Evolutionary conservation across 2,329 filamentous ascomycete genomes (phyloP), one percentile per base, ranked within the genome.

Genomic region (Parafenestella ontariensis): DNA sequence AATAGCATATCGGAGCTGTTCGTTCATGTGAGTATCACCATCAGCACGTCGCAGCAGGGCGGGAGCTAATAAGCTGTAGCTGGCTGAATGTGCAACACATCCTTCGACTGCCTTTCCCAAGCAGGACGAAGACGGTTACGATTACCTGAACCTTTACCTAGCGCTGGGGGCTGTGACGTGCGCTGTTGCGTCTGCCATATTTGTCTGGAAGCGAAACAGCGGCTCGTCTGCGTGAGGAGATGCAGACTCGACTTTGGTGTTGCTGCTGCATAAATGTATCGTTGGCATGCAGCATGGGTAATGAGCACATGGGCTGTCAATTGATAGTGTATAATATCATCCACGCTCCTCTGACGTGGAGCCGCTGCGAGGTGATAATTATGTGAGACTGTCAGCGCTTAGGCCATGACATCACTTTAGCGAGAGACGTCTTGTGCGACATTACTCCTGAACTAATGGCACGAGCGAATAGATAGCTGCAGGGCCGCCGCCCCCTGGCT

Each of bases 1-100:
- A 88, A 86, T 68, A 96, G 91, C 68, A 96, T 98, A 64, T 90
- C 89, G 60, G 95, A 99, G 76, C 84, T 98, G 31, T 99, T 98
- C 76, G 92, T 97, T 21, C 88, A 82, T 58, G 76, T 78, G 69
- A 68, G 76, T 70, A 36, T 86, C 31, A 26, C n/a, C 9, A 4
- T 26, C 11, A 5, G 39, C 28, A 18, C 21, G 21, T 40, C 36
- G 26, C 9, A 26, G 10, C 24, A 17, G 23, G 39, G 31, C 43
- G 39, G n/a, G 24, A 43, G 46, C 66, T 74, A 61, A 69, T 56
- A 20, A 47, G 2, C 34, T 34, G n/a, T 49, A 79, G 76, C 85
- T 98, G 51, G 95, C 95, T 6, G 95, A 98, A 77, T 90, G 91
- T 36, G 94, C 94, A 5, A 95, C 93, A 40, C 92, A 92, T 69